Conservation (phyloP, 495 filamentous ascomycete species). For the Umbilicaria muhlenbergii region DNA sequence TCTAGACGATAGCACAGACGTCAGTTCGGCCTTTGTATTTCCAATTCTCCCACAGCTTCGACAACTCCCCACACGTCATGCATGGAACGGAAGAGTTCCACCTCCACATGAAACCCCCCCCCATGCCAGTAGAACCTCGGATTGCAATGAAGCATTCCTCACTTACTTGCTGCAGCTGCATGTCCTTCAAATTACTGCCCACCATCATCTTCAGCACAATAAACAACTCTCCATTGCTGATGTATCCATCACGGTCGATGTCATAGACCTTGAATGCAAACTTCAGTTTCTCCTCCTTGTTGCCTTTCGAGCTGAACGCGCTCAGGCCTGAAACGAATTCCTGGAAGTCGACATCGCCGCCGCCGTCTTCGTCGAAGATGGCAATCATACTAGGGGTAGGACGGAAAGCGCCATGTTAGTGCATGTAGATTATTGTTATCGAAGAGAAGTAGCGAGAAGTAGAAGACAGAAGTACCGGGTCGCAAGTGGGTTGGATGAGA, state of each 20-base stretch:
- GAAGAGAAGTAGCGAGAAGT: background rate
- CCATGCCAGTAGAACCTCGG: background rate
- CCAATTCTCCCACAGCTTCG: background rate
- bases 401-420: background rate
- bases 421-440: too few relatives aligned
- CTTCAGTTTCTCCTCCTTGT: conserved; percentile 94
- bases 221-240: conserved; percentile 97
- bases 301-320: conserved; percentile 93
- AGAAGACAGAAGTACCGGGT: conserved; percentile 46
- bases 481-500: conserved; percentile 93
- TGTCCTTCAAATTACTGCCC: conserved; percentile 96
- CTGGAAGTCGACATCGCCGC: conserved; percentile 96
- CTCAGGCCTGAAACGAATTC: conserved; percentile 94
- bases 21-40: too few relatives aligned
- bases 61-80: background rate
- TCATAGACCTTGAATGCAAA: conserved; percentile 99
- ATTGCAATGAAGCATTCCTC: background rate
- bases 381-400: conserved; percentile 69
- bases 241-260: conserved; percentile 96
- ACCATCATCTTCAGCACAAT: conserved; percentile 99
- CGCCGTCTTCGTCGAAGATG: conserved; percentile 98
- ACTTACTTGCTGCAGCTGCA: conserved; percentile 76
- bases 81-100: background rate
- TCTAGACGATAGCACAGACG: conserved; percentile 13
- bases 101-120: background rate